Evolutionary conservation across 495 filamentous ascomycete genomes (phyloP).

Genomic region (Aspergillus conjunctus): DNA sequence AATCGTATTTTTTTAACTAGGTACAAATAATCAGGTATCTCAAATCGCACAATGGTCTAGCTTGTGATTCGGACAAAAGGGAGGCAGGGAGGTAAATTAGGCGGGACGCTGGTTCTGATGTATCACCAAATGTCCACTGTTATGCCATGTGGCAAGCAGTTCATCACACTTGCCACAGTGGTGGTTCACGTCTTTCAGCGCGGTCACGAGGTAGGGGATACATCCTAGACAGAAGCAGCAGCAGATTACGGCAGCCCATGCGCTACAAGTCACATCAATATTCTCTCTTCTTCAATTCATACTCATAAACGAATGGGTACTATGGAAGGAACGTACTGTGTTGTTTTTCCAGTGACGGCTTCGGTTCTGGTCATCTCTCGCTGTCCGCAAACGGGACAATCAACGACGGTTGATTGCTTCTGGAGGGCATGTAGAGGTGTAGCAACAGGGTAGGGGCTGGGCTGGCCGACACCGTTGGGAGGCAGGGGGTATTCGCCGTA

Average conservation of each 20-base stretch:
- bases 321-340: conserved; percentile 45
- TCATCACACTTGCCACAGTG: conserved; percentile 52
- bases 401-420: conserved; percentile 44
- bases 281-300: not conserved
- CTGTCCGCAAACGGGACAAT: conserved; percentile 52
- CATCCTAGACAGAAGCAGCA: conserved; percentile 53
- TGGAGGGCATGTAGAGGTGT: conserved; percentile 37
- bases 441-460: conserved; percentile 35
- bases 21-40: too few species aligned
- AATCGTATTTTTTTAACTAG: too few species aligned
- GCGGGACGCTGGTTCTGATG: conserved; percentile 27
- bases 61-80: not conserved
- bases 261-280: conserved; percentile 32
- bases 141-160: conserved; percentile 54
- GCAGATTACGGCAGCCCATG: conserved; percentile 50
- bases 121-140: conserved; percentile 51
- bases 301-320: not conserved
- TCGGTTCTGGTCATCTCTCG: conserved; percentile 49
- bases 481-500: not conserved
- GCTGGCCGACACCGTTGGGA: conserved; percentile 12
- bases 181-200: conserved; percentile 56
- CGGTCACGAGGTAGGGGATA: conserved; percentile 53
- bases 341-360: conserved; percentile 47
- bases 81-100: not conserved
- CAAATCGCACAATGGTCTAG: too few species aligned